These are phyloP conservation scores for Penicillium sp. DNA, from an alignment of 2,329 filamentous ascomycete genomes.

Conservation along the genomic window DNA sequence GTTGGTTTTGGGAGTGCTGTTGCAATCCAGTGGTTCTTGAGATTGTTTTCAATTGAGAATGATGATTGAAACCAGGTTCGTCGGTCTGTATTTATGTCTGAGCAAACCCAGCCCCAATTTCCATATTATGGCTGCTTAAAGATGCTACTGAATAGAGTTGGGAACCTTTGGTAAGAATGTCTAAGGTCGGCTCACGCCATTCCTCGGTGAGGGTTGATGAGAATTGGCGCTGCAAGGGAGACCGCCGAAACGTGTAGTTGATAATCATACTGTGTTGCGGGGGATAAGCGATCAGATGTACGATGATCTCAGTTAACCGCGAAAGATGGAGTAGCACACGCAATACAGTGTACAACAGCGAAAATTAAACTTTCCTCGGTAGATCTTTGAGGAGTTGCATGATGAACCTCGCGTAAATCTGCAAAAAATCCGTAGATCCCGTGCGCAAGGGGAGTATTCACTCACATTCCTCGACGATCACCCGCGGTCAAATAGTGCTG, in stretches of 20 bases:
- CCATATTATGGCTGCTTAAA: conserved; percentile 11
- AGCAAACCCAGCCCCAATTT: conserved; percentile 1
- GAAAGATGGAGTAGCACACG: conserved; percentile 4
- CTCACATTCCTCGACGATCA: conserved; percentile 21
- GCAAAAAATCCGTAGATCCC: conserved; percentile 17
- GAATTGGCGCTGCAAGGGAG: conserved; percentile 20
- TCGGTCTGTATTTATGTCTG: conserved; percentile 20
- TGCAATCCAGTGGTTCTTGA: background rate
- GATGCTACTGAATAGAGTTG: background rate
- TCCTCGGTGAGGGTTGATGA: conserved; percentile 12
- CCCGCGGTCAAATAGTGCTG: background rate
- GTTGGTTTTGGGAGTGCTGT: background rate
- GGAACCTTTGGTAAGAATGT: conserved; percentile 4
- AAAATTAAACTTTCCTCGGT: conserved; percentile 4
- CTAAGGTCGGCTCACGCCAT: conserved; percentile 9
- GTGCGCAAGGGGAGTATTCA: conserved; percentile 15
- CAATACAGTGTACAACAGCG: conserved; percentile 6
- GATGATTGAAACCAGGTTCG: conserved; percentile 1
- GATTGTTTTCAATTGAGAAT: conserved; percentile 18
- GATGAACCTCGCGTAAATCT: conserved; percentile 23
- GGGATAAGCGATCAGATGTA: conserved; percentile 13
- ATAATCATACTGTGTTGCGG: conserved; percentile 18
- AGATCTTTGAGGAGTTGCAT: conserved; percentile 6
- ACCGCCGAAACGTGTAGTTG: conserved; percentile 17
- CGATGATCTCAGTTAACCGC: conserved; percentile 16